phyloP scores from a whole-genome alignment of 129 eudicot genomes.

The Escallonia herrerae region DNA sequence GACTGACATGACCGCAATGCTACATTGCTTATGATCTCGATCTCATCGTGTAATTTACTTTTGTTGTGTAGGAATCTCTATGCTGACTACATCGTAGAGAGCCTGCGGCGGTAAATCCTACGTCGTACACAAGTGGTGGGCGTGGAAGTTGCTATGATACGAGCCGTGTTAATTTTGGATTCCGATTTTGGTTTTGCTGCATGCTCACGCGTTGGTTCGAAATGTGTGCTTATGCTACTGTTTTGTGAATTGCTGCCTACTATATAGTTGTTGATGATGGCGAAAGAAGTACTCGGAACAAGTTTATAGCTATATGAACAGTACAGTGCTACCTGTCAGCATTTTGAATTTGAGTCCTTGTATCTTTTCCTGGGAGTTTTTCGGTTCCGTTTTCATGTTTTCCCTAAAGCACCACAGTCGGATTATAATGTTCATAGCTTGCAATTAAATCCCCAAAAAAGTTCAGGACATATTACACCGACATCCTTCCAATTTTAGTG shows the following conservation, averaged over 20 bases:
- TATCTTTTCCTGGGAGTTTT: too few species aligned
- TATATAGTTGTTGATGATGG: background rate
- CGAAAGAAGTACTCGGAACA: background rate
- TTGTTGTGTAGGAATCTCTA: constrained; percentile 59
- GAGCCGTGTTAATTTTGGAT: background rate
- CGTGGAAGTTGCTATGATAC: background rate
- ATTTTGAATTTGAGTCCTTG: too few species aligned
- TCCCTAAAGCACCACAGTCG: too few species aligned
- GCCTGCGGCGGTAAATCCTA: constrained; percentile 54
- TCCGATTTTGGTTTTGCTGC: background rate
- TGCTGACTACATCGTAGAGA: constrained; percentile 81
- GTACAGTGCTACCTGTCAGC: too few species aligned
- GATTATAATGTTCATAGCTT: too few species aligned
- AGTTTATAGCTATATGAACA: too few species aligned
- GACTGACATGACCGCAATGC: background rate
- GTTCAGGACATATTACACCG: too few species aligned
- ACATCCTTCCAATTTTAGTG: too few species aligned
- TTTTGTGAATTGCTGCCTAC: background rate
- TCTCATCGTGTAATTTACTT: background rate
- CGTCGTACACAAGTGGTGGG: background rate
- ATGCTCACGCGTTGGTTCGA: background rate
- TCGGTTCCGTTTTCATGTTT: too few species aligned
- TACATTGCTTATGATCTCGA: background rate
- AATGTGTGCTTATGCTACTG: constrained; percentile 2
- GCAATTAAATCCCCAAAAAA: too few species aligned